Percentiles rank a stretch among this genome's conserved stretches.
Evolutionary conservation across 129 eudicot genomes (phyloP).

Genomic region (Lactuca saligna): DNA sequence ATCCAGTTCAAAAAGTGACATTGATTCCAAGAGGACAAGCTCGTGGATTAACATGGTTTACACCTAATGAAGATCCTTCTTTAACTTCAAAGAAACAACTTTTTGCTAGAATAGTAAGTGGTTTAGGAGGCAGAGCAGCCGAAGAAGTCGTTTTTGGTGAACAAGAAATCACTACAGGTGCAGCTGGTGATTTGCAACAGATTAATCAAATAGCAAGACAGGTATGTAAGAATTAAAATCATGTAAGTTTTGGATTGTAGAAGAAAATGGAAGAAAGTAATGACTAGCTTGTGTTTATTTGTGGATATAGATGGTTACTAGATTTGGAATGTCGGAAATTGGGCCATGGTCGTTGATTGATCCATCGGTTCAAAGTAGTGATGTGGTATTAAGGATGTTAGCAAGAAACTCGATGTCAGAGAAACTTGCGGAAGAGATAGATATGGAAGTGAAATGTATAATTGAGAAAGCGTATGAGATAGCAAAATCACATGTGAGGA

Average conservation of each 20-base stretch:
- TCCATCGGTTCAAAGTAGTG: conserved; percentile 58
- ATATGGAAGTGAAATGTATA: conserved; percentile 47
- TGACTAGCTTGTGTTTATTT: neutral
- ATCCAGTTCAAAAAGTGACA: conserved; percentile 75
- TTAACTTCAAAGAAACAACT: conserved; percentile 56
- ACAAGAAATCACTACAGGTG: conserved; percentile 74
- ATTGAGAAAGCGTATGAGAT: conserved; percentile 65
- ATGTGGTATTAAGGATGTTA: conserved; percentile 70
- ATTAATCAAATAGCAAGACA: conserved; percentile 71
- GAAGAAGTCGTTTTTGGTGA: conserved; percentile 75
- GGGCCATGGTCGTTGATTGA: conserved; percentile 86
- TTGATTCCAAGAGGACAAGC: conserved; percentile 74
- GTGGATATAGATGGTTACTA: conserved; percentile 67
- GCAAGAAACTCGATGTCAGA: conserved; percentile 84
- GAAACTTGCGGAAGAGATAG: conserved; percentile 85
- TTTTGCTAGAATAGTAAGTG: conserved; percentile 73
- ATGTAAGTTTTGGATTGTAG: conserved; percentile 10
- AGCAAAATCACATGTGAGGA: conserved; percentile 60
- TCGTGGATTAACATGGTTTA: conserved; percentile 78
- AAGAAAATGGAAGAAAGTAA: neutral
- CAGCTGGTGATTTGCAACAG: conserved; percentile 74
- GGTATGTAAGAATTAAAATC: conserved; percentile 27
- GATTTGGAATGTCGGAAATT: conserved; percentile 86
- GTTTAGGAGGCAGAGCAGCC: conserved; percentile 75
- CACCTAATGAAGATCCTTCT: conserved; percentile 56